Percentiles rank a stretch among this genome's conserved stretches.
Evolutionary conservation across 805 yeast species (phyloP).

Genomic region (Myxozyma nipponensis): DNA sequence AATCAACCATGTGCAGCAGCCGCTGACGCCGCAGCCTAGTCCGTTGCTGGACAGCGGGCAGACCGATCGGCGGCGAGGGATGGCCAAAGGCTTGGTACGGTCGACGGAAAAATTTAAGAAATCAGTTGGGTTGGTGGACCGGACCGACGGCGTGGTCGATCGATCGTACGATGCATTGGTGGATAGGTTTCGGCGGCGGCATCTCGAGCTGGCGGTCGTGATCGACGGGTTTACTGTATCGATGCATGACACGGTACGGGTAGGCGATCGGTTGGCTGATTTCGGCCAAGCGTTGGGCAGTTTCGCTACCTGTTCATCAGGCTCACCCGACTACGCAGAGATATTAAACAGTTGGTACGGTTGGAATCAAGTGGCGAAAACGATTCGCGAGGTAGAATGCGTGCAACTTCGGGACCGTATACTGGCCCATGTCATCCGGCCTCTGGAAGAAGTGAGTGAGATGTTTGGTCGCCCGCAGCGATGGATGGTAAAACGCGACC

Average conservation of each 20-base stretch:
- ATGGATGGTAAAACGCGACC: constrained; percentile 17
- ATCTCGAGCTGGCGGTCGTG: constrained; percentile 15
- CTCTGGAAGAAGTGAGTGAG: constrained; percentile 13
- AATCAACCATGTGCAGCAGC: constrained; percentile 13
- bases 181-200: constrained; percentile 18
- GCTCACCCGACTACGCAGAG: not conserved
- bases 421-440: constrained; percentile 13
- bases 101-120: constrained; percentile 19
- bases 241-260: not conserved
- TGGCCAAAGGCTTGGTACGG: constrained; percentile 1
- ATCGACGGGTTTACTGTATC: constrained; percentile 7
- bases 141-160: constrained; percentile 8
- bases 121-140: constrained; percentile 10
- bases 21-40: not conserved
- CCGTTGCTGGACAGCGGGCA: not conserved
- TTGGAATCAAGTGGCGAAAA: constrained; percentile 6
- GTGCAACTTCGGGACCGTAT: constrained; percentile 11
- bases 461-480: constrained; percentile 14
- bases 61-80: constrained; percentile 10
- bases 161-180: constrained; percentile 12
- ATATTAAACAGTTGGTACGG: not conserved
- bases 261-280: constrained; percentile 4
- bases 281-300: constrained; percentile 8
- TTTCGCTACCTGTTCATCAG: not conserved
- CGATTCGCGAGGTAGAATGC: constrained; percentile 11